A percentile compares a stretch with the other conserved stretches of the same genome.
These are phyloP conservation scores for Lasiosphaeria hispida DNA, from an alignment of 495 filamentous ascomycete genomes.

Conservation along the genomic window DNA sequence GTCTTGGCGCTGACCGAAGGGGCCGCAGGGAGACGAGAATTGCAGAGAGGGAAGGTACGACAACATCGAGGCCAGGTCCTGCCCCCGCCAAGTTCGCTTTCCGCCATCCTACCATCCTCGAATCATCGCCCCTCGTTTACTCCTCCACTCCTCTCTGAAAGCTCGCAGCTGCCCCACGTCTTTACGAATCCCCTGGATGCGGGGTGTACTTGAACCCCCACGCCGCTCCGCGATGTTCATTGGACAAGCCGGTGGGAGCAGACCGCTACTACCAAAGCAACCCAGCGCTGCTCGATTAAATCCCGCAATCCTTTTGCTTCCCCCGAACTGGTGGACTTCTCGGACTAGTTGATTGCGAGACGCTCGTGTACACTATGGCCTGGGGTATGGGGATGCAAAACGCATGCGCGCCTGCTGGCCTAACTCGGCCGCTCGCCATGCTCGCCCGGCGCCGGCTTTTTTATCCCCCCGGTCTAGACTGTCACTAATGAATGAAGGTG, in stretches of 20 bases:
- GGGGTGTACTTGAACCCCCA: conserved; percentile 14
- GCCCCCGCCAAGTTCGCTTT: too few relatives aligned
- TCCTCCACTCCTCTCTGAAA: background rate
- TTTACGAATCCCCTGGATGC: conserved; percentile 1
- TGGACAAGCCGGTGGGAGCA: background rate
- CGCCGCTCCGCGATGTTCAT: background rate
- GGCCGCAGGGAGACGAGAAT: background rate
- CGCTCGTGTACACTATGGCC: too few relatives aligned
- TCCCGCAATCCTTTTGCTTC: conserved; percentile 4
- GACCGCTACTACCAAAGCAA: background rate
- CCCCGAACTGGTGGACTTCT: background rate
- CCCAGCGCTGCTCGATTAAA: conserved; percentile 1
- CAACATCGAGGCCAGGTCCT: background rate
- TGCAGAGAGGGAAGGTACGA: background rate
- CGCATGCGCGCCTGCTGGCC: too few relatives aligned
- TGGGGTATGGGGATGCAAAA: too few relatives aligned
- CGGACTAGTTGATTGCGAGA: background rate
- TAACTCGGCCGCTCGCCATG: too few relatives aligned
- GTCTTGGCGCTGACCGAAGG: background rate
- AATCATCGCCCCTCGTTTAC: background rate
- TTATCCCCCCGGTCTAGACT: too few relatives aligned
- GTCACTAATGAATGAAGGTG: too few relatives aligned
- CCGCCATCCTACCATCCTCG: background rate
- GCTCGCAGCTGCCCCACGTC: background rate
- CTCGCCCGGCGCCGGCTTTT: background rate